Evolutionary conservation across 306 rosid species (phyloP).

Genomic region (Macrotyloma uniflorum): DNA sequence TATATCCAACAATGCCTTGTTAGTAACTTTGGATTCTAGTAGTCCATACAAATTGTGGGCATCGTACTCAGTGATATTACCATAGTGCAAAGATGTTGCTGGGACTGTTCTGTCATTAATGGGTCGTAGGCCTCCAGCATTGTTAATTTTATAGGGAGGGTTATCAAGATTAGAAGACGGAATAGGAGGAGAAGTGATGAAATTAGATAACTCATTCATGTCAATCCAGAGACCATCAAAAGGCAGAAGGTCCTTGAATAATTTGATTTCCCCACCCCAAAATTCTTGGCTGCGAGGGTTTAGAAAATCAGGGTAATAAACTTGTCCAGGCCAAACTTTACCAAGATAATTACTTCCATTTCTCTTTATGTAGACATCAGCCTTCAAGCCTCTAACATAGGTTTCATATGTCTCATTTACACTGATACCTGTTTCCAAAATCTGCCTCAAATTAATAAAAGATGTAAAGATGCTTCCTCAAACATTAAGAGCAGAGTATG

Average conservation of each 20-base stretch:
- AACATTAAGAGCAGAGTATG: background rate
- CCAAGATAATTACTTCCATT: conserved; percentile 70
- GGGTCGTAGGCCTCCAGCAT: conserved; percentile 42
- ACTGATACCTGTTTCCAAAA: conserved; percentile 63
- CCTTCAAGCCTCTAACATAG: conserved; percentile 66
- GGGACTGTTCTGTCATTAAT: conserved; percentile 62
- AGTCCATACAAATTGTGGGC: conserved; percentile 80
- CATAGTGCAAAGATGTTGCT: conserved; percentile 66
- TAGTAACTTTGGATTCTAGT: conserved; percentile 69
- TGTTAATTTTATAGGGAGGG: conserved; percentile 81
- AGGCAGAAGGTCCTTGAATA: conserved; percentile 58
- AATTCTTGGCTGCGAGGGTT: conserved; percentile 55
- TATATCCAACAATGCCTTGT: conserved; percentile 53
- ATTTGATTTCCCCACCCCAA: conserved; percentile 76
- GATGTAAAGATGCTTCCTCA: background rate
- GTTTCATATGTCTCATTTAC: conserved; percentile 66
- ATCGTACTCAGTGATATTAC: conserved; percentile 73
- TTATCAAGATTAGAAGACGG: conserved; percentile 68
- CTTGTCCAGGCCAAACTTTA: conserved; percentile 93
- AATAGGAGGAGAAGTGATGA: conserved; percentile 57
- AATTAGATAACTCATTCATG: conserved; percentile 87
- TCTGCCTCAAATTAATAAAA: conserved; percentile 15
- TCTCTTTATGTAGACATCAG: conserved; percentile 70
- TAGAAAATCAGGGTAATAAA: conserved; percentile 77
- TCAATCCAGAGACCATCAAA: conserved; percentile 90